These are phyloP conservation scores for Cercospora sp. DNA, from an alignment of 2,329 filamentous ascomycete genomes.

Conservation along the genomic window DNA sequence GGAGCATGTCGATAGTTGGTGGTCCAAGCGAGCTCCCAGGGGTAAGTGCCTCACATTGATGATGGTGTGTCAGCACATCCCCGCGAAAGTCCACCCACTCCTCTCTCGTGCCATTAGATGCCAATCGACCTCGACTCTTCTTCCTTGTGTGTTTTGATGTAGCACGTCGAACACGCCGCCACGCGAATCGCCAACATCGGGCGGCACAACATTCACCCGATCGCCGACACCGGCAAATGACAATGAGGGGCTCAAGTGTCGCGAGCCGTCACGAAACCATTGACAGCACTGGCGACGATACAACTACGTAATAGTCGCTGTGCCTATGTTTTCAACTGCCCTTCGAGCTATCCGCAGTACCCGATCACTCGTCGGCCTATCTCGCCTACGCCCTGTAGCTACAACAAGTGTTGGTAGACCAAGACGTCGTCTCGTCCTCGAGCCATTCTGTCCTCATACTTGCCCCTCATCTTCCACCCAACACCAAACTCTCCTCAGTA, in stretches of 20 bases:
- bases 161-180: not conserved
- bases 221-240: conserved; percentile 9
- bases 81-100: not conserved
- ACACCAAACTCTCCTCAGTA: not conserved
- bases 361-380: conserved; percentile 12
- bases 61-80: not conserved
- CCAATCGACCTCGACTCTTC: not conserved
- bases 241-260: conserved; percentile 3
- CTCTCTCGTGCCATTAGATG: not conserved
- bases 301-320: conserved; percentile 7
- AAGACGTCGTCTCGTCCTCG: not conserved
- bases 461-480: not conserved
- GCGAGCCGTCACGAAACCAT: not conserved
- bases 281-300: not conserved
- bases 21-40: not conserved
- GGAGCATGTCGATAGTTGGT: not conserved
- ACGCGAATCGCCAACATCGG: not conserved
- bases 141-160: not conserved
- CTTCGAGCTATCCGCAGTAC: conserved; percentile 7
- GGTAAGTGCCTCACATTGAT: not conserved
- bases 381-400: conserved; percentile 11
- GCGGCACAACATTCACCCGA: not conserved
- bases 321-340: not conserved
- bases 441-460: not conserved
- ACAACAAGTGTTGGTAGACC: not conserved